phyloP scores from a whole-genome alignment of 257 asterid species.

The Catharanthus roseus region DNA sequence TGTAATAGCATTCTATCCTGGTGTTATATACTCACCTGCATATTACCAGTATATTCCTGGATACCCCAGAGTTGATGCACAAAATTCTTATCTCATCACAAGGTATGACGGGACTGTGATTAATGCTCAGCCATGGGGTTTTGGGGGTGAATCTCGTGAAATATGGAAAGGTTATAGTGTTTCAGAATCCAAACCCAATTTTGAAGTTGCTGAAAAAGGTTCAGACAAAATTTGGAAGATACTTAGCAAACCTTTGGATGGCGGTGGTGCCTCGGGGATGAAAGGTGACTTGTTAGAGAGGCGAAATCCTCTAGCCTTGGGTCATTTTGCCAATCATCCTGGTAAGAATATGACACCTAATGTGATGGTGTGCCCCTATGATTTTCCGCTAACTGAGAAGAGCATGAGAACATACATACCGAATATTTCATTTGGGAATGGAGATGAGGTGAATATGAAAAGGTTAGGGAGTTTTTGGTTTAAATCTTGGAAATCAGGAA shows the following conservation, averaged over 20 bases:
- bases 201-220: slow-evolving; percentile 31
- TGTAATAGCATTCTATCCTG: slow-evolving; percentile 84
- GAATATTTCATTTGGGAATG: slow-evolving; percentile 65
- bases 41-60: slow-evolving; percentile 77
- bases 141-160: slow-evolving; percentile 74
- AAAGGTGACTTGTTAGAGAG: slow-evolving; percentile 60
- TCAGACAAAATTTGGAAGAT: slow-evolving; percentile 74
- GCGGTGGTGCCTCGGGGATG: slow-evolving; percentile 24
- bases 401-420: slow-evolving; percentile 74
- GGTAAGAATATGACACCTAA: slow-evolving; percentile 57
- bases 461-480: slow-evolving; percentile 81
- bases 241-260: slow-evolving; percentile 67
- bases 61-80: slow-evolving; percentile 75
- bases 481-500: slow-evolving; percentile 65
- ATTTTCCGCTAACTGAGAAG: slow-evolving; percentile 62
- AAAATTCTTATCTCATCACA: slow-evolving; percentile 53
- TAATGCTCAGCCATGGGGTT: slow-evolving; percentile 94
- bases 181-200: slow-evolving; percentile 20
- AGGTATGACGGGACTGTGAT: slow-evolving; percentile 84
- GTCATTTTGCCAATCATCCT: slow-evolving; percentile 90
- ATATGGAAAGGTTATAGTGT: slow-evolving; percentile 47
- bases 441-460: slow-evolving; percentile 52
- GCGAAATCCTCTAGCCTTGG: slow-evolving; percentile 86
- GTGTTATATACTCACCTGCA: slow-evolving; percentile 77
- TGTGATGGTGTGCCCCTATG: slow-evolving; percentile 82